Base-by-base conservation (phyloP, 2,329 filamentous ascomycete genomes). In the Colletotrichum tofieldiae region DNA sequence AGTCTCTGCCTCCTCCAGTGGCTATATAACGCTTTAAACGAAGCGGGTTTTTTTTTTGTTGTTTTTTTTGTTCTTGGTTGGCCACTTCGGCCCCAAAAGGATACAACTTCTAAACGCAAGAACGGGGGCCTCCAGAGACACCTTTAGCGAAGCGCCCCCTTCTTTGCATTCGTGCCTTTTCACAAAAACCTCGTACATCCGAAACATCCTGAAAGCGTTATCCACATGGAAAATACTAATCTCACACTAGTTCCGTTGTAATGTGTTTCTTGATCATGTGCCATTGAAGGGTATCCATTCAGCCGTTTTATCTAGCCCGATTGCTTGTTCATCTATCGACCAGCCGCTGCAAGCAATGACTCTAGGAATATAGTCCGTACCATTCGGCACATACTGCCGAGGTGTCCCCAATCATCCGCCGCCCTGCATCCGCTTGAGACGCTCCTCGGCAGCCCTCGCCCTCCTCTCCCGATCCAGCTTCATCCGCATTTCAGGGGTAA, bases 381-480 rank as follows among this genome's bases (percentile, higher is more conserved):
- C 32, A 32, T 39, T 56, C 20, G 3, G 11, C 18, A 5, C 5
- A 8, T 37, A 4, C 16, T 45, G 32, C 14, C 5, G 35, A 18
- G 32, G 18, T 39, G 23, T 32, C 1, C n/a, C 35, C 16, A 12
- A 41, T 64, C 49, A 79, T 43, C 77, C 77, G 51, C 80, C 79
- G n/a, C 78, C 83, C 77, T 90, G 88, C 88, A 94, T 86, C 77
- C 88, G 87, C 82, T 88, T 91, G 72, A 98, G 87, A 79, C 96
- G 90, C 84, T 96, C 95, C 83, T 98, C 96, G 0, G 95, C 96
- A 11, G 96, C 96, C 77, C 96, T 90, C 5, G 96, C 96, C 78
- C 96, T 92, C 77, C 95, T 87, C 83, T 99, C 96, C 76, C 96
- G 87, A 81, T 98, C 96, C 65, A 98, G 82, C 79, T 89, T 91